phyloP scores from a whole-genome alignment of 2,329 filamentous ascomycete genomes.

The Penicillium capsulatum region DNA sequence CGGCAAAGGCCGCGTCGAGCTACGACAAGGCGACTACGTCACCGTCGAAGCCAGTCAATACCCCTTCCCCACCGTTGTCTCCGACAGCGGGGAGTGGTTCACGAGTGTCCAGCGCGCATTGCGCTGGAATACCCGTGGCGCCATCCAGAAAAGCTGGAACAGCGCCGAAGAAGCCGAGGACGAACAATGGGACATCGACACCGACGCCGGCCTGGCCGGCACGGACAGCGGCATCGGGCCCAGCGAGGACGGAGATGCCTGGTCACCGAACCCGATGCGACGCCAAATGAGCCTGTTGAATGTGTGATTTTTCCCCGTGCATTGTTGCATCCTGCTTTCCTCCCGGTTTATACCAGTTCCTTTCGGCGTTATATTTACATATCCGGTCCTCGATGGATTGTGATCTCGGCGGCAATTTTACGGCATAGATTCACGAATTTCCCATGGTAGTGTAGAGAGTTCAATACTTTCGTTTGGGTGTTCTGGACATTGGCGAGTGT shows the following conservation, averaged over 20 bases:
- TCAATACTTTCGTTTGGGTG: not conserved
- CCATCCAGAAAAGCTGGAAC: constrained; percentile 82
- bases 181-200: constrained; percentile 89
- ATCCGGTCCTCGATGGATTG: constrained; percentile 2
- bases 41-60: constrained; percentile 95
- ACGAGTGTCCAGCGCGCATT: constrained; percentile 88
- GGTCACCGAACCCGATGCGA: constrained; percentile 61
- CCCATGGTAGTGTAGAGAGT: not conserved
- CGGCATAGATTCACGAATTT: constrained; percentile 13
- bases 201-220: constrained; percentile 53
- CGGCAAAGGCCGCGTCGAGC: constrained; percentile 90
- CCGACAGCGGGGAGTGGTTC: constrained; percentile 90
- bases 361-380: constrained; percentile 10
- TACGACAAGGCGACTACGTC: constrained; percentile 89
- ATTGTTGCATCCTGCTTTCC: too few relatives aligned
- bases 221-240: constrained; percentile 48
- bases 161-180: constrained; percentile 48
- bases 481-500: too few relatives aligned
- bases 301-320: constrained; percentile 42
- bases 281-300: constrained; percentile 71
- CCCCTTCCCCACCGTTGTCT: constrained; percentile 92
- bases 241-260: constrained; percentile 62
- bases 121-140: constrained; percentile 90
- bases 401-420: constrained; percentile 4
- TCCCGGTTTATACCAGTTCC: constrained; percentile 3